phyloP scores from a whole-genome alignment of 495 filamentous ascomycete species.

The Recurvomyces mirabilis region DNA sequence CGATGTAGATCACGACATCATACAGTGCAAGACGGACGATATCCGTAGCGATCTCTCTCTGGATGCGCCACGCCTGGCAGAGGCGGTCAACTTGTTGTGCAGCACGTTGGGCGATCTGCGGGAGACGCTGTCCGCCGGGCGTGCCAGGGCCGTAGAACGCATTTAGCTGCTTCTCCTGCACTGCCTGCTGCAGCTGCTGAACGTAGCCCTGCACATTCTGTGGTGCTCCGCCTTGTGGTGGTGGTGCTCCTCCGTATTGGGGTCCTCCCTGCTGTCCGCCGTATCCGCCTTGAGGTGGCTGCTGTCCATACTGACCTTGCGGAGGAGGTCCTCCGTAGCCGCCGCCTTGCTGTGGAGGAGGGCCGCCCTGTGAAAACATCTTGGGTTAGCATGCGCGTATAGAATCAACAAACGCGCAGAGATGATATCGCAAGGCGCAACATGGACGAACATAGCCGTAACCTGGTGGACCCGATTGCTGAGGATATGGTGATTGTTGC shows the following conservation, averaged over 20 bases:
- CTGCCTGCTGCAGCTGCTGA: slow-evolving; percentile 39
- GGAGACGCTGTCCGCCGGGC: slow-evolving; percentile 28
- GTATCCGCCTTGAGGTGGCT: not conserved
- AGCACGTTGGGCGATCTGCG: slow-evolving; percentile 33
- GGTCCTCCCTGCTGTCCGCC: not conserved
- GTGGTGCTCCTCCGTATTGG: slow-evolving; percentile 2
- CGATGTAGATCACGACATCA: slow-evolving; percentile 58
- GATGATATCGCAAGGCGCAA: no score
- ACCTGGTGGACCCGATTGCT: no score
- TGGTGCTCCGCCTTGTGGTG: slow-evolving; percentile 20
- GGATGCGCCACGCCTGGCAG: slow-evolving; percentile 44
- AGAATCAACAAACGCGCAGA: no score
- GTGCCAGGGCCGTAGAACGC: slow-evolving; percentile 45
- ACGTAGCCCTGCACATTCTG: slow-evolving; percentile 43
- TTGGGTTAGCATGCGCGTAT: no score
- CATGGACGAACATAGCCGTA: slow-evolving; percentile 25
- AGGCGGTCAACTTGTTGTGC: slow-evolving; percentile 40
- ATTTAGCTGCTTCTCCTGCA: slow-evolving; percentile 49
- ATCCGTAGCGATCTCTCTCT: slow-evolving; percentile 53
- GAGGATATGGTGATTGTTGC: no score
- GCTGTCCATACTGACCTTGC: slow-evolving; percentile 7
- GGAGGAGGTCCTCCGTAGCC: slow-evolving; percentile 19
- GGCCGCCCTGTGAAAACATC: slow-evolving; percentile 17
- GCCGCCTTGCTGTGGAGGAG: slow-evolving; percentile 17
- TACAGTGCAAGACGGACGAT: slow-evolving; percentile 56